Percentiles rank a stretch among this genome's conserved stretches.
Evolutionary conservation across 2,329 filamentous ascomycete species (phyloP).

Genomic region (Verruconis gallopava): DNA sequence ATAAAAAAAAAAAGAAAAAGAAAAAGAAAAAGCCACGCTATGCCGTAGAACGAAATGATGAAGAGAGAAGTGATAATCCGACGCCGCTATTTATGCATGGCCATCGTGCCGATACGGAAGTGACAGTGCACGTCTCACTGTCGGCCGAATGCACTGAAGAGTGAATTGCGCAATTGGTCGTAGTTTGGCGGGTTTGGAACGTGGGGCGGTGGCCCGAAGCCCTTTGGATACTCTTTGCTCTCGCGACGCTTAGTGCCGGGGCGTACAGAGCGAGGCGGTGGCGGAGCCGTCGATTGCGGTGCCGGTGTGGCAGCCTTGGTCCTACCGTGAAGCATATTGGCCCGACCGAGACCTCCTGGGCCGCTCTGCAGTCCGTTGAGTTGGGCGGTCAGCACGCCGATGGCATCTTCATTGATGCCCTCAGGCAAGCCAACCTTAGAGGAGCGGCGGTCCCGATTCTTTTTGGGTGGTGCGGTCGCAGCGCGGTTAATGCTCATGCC

Average conservation of each 20-base stretch:
- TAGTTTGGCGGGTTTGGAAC: slow-evolving; percentile 6
- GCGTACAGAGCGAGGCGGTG: slow-evolving; percentile 1
- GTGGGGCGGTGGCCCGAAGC: slow-evolving; percentile 1
- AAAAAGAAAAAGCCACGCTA: neutral
- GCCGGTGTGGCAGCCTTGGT: slow-evolving; percentile 6
- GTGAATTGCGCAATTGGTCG: neutral
- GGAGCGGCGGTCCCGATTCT: slow-evolving; percentile 3
- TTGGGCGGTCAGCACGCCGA: neutral
- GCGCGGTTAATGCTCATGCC: neutral
- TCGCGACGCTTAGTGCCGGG: slow-evolving; percentile 7
- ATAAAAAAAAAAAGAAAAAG: neutral
- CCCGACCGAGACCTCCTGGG: slow-evolving; percentile 1
- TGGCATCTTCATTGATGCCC: neutral
- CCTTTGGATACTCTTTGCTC: slow-evolving; percentile 7
- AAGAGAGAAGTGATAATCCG: slow-evolving; percentile 1
- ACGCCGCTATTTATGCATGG: neutral
- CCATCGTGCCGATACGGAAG: neutral
- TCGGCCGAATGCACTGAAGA: neutral
- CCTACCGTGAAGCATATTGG: neutral
- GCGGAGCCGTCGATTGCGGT: neutral
- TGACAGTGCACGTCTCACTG: too few relatives aligned
- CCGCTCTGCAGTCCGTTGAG: slow-evolving; percentile 3
- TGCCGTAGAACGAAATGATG: slow-evolving; percentile 1
- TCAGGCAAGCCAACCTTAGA: neutral
- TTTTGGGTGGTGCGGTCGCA: neutral